Conservation (phyloP, 495 filamentous ascomycete genomes). For the Podospora australis region DNA sequence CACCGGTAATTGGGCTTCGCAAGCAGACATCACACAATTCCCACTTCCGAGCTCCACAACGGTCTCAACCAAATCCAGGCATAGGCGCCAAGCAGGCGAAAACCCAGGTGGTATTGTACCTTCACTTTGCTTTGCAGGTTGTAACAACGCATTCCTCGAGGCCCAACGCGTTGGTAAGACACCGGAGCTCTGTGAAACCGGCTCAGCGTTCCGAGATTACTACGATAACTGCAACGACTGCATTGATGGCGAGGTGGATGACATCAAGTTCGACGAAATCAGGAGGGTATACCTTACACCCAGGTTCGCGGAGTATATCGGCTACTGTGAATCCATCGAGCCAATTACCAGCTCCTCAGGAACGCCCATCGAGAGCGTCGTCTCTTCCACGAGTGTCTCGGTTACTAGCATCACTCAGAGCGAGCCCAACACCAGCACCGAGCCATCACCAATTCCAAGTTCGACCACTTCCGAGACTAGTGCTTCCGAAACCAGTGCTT, state of each 20-base stretch:
- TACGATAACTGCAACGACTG: constrained; percentile 37
- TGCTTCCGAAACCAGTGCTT: no score
- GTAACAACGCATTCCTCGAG: constrained; percentile 45
- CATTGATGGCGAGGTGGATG: constrained; percentile 9
- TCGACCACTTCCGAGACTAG: no score
- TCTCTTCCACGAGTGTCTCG: constrained; percentile 13
- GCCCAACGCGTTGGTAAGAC: constrained; percentile 42
- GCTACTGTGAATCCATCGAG: constrained; percentile 24
- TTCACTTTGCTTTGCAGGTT: constrained; percentile 45
- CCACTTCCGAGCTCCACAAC: constrained; percentile 20
- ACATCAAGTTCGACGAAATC: constrained; percentile 12
- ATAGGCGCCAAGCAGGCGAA: constrained; percentile 17
- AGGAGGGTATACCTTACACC: constrained; percentile 19
- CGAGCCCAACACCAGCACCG: constrained; percentile 20
- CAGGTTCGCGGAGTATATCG: constrained; percentile 23
- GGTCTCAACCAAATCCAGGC: not conserved
- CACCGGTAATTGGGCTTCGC: constrained; percentile 43
- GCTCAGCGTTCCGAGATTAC: constrained; percentile 35
- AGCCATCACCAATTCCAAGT: no score
- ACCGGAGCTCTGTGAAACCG: constrained; percentile 35
- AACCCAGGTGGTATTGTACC: constrained; percentile 35
- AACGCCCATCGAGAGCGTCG: constrained; percentile 10
- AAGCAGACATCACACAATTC: constrained; percentile 35
- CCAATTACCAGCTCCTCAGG: constrained; percentile 1
- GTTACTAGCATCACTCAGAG: constrained; percentile 20